These are phyloP conservation scores for Aphanomyces astaci DNA, from an alignment of 352 stramenopile species.

Conservation along the genomic window DNA sequence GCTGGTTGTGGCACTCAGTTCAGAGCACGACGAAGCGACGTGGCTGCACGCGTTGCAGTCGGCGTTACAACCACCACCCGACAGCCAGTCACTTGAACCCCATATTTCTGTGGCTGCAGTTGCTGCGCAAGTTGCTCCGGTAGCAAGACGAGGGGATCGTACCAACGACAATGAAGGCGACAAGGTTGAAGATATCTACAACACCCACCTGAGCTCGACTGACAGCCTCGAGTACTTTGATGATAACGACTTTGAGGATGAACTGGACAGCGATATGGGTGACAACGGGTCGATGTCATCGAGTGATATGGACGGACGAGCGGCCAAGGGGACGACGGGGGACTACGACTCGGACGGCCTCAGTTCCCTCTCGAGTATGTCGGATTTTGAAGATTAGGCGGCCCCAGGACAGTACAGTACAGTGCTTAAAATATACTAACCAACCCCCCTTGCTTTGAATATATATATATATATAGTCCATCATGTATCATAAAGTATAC, in stretches of 20 bases:
- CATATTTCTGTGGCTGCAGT: too few relatives aligned
- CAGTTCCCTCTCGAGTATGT: slow-evolving; percentile 9
- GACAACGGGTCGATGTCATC: slow-evolving; percentile 1
- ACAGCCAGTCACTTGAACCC: too few relatives aligned
- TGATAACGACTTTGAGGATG: slow-evolving; percentile 8
- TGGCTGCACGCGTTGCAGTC: slow-evolving; percentile 1
- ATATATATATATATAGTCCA: not conserved
- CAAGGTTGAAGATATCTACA: slow-evolving; percentile 2
- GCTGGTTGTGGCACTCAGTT: slow-evolving; percentile 6
- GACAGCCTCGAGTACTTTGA: slow-evolving; percentile 10
- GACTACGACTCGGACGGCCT: slow-evolving; percentile 13
- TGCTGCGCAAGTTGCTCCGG: too few relatives aligned
- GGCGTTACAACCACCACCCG: not conserved
- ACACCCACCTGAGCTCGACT: not conserved
- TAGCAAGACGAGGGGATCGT: too few relatives aligned
- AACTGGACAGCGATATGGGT: not conserved
- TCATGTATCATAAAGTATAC: not conserved
- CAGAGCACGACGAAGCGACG: not conserved
- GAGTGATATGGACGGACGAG: not conserved
- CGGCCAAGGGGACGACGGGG: not conserved
- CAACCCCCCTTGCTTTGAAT: not conserved
- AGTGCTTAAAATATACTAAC: not conserved
- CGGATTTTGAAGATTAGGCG: slow-evolving; percentile 20
- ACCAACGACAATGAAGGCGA: not conserved
- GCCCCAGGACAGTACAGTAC: not conserved